Evolutionary conservation across 148 eudicot species (phyloP).

Genomic region (Cornus suecica): DNA sequence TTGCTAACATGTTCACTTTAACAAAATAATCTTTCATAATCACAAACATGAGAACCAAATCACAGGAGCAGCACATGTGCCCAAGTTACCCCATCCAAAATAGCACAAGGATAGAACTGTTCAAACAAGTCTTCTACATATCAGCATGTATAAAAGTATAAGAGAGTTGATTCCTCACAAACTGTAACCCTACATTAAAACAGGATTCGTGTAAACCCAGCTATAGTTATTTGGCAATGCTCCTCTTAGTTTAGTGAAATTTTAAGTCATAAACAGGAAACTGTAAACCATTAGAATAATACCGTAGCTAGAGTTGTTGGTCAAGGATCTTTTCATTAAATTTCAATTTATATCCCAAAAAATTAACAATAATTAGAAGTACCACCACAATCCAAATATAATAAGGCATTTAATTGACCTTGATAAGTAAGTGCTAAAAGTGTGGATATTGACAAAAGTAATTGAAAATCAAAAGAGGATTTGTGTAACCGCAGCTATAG

Average conservation of each 20-base stretch:
- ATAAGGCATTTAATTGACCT: background rate
- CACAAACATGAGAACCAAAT: background rate
- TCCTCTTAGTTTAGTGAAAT: background rate
- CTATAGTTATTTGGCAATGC: background rate
- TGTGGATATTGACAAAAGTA: too few species aligned
- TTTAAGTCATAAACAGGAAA: background rate
- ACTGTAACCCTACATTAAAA: background rate
- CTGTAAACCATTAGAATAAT: background rate
- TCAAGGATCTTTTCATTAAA: background rate
- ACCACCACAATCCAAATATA: background rate
- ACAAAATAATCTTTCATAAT: too few species aligned
- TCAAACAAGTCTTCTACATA: too few species aligned
- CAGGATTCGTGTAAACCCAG: background rate
- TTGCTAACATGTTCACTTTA: too few species aligned
- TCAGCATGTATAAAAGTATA: too few species aligned
- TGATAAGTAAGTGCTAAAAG: background rate
- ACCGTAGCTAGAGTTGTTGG: background rate
- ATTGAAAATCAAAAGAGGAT: background rate
- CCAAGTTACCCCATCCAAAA: background rate
- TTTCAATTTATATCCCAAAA: too few species aligned
- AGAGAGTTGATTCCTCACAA: background rate
- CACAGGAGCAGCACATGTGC: background rate
- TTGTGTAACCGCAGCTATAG: background rate
- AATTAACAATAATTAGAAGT: too few species aligned
- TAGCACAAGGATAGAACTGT: too few species aligned